phyloP scores from a whole-genome alignment of 129 eudicot genomes.

The Artemisia annua region DNA sequence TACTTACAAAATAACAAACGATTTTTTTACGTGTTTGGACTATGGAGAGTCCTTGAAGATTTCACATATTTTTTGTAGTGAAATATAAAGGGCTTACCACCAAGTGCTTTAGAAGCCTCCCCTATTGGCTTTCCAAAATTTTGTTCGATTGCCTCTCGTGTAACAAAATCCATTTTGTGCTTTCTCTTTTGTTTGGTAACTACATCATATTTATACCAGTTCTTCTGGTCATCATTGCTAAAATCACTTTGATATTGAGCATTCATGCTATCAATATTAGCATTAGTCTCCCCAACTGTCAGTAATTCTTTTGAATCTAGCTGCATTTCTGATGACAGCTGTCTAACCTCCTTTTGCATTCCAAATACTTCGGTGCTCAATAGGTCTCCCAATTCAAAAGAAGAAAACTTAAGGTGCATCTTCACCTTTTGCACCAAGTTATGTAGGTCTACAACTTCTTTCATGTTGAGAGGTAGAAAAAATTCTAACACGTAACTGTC shows the following conservation, averaged over 20 bases:
- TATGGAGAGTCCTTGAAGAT: too few relatives aligned
- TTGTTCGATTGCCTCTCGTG: not conserved
- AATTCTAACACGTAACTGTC: constrained; percentile 11
- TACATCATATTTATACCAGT: not conserved
- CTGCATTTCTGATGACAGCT: not conserved
- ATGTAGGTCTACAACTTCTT: not conserved
- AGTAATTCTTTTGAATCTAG: not conserved
- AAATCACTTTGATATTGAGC: constrained; percentile 10
- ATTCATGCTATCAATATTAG: not conserved
- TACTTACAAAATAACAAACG: too few relatives aligned
- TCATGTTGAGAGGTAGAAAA: constrained; percentile 6
- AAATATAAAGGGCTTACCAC: not conserved
- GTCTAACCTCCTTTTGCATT: not conserved
- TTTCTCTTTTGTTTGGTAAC: not conserved
- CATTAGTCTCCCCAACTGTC: not conserved
- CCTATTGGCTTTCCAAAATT: constrained; percentile 1
- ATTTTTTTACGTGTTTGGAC: too few relatives aligned
- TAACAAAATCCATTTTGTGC: not conserved
- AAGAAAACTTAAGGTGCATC: not conserved
- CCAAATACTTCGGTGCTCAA: not conserved
- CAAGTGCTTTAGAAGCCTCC: not conserved
- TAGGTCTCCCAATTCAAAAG: constrained; percentile 6
- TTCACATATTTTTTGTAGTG: too few relatives aligned
- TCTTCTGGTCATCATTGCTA: not conserved
- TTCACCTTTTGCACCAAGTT: constrained; percentile 13